Evolutionary conservation across 1,284 basidiomycete species (phyloP), one percentile per base, ranked within the genome.

Genomic region (Cerrena zonata): DNA sequence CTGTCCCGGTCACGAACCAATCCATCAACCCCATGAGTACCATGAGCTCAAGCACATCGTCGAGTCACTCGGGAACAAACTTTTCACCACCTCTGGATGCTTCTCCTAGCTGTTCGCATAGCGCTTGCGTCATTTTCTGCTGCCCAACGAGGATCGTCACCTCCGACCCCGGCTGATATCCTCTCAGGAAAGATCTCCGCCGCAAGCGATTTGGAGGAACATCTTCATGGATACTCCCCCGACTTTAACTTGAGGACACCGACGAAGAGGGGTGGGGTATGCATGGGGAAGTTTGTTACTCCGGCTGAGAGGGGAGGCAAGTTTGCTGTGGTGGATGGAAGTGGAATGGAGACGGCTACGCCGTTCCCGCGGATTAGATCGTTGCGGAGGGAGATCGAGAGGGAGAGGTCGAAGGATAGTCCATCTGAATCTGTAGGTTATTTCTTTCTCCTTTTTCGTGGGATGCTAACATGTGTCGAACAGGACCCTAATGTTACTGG

Each of bases 11-110:
- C n/a, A n/a, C n/a, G n/a, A n/a, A n/a, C n/a, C n/a, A n/a, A n/a
- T 76, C 84, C n/a, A 83, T 89, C 66, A 77, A 89, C 54, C 86
- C 86, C 43, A 69, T 84, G 60, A 86, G 83, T 21, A 89, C 84
- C 10, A 74, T 89, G 61, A 83, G 75, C 48, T 77, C 79, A 40
- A 40, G 39, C 18, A 10, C 34, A 10, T 11, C 34, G n/a, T 36
- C 34, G 11, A n/a, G n/a, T n/a, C n/a, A n/a, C n/a, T n/a, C n/a
- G n/a, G n/a, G 18, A 47, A 53, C 25, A 30, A 49, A 12, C 47
- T 40, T 23, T 30, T 45, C 15, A 26, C 56, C 7, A 55, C 60
- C 12, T 24, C 48, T 52, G 1, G 48, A 61, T 36, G 59, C 58
- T 15, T 59, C 63, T 1, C 61, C 59, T 19, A 65, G 62, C n/a